Evolutionary conservation across 352 stramenopile genomes (phyloP).

Genomic region (Globisporangium paddicum): DNA sequence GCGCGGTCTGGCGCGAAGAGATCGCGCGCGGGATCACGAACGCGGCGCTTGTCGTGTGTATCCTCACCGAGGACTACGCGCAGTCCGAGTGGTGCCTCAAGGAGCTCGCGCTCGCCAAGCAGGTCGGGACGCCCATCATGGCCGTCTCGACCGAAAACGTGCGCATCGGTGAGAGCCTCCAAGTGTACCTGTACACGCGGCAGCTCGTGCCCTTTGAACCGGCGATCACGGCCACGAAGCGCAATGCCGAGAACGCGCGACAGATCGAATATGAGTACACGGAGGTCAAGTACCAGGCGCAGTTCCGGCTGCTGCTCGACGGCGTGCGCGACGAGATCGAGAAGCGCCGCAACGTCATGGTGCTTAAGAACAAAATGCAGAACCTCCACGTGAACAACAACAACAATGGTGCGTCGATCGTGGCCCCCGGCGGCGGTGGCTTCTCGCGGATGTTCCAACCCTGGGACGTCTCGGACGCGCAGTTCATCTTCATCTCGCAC

Average conservation of each 20-base stretch:
- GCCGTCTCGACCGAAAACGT: constrained; percentile 68
- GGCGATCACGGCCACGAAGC: constrained; percentile 45
- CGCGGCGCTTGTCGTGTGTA: constrained; percentile 66
- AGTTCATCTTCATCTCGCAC: constrained; percentile 78
- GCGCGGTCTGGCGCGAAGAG: constrained; percentile 75
- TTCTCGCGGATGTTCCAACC: constrained; percentile 61
- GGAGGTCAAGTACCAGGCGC: constrained; percentile 55
- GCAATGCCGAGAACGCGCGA: constrained; percentile 43
- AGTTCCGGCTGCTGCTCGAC: constrained; percentile 77
- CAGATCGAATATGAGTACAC: constrained; percentile 84
- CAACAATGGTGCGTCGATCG: constrained; percentile 23
- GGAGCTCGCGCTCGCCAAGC: constrained; percentile 73
- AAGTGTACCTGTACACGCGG: constrained; percentile 83
- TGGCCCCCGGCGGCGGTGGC: constrained; percentile 18
- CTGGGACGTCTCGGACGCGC: constrained; percentile 43
- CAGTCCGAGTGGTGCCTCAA: constrained; percentile 84
- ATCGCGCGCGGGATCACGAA: constrained; percentile 78
- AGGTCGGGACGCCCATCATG: constrained; percentile 73
- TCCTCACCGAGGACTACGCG: constrained; percentile 77
- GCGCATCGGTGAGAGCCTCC: constrained; percentile 61
- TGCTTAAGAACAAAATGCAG: constrained; percentile 35
- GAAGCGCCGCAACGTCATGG: constrained; percentile 48
- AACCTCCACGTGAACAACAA: constrained; percentile 16
- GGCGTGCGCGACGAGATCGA: constrained; percentile 82
- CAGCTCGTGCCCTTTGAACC: constrained; percentile 79